Conservation (phyloP, 148 eudicot species). For the Chenopodium suecicum region DNA sequence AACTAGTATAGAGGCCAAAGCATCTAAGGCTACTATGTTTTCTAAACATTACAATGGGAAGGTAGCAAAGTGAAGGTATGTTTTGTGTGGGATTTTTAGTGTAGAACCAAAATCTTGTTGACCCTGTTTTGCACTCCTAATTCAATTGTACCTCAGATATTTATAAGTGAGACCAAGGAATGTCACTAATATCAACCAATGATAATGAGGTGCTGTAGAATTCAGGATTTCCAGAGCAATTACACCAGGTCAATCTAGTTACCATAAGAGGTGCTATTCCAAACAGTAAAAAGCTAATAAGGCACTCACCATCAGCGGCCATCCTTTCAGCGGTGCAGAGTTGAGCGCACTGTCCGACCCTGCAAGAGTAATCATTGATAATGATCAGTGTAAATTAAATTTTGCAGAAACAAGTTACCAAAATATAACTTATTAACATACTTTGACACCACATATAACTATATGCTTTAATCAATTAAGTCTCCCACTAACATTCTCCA, state of each 20-base stretch:
- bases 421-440: background rate
- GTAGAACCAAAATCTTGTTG: background rate
- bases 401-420: background rate
- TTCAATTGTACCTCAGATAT: background rate
- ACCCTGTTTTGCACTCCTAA: background rate
- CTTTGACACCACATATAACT: background rate
- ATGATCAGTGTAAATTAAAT: no score
- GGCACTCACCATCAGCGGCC: constrained; percentile 22
- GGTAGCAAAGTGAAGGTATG: background rate
- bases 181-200: background rate
- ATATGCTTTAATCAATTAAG: background rate
- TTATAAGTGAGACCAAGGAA: background rate
- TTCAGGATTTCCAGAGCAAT: background rate
- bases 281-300: background rate
- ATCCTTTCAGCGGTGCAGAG: constrained; percentile 20
- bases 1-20: background rate
- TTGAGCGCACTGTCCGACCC: constrained; percentile 1
- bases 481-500: background rate
- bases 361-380: constrained; percentile 5
- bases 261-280: background rate
- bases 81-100: background rate
- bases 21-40: background rate
- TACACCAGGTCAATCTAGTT: background rate
- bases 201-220: background rate
- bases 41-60: background rate